Evolutionary conservation across 2,329 filamentous ascomycete genomes (phyloP), one percentile per base, ranked within the genome.

Genomic region (Penicillium expansum): DNA sequence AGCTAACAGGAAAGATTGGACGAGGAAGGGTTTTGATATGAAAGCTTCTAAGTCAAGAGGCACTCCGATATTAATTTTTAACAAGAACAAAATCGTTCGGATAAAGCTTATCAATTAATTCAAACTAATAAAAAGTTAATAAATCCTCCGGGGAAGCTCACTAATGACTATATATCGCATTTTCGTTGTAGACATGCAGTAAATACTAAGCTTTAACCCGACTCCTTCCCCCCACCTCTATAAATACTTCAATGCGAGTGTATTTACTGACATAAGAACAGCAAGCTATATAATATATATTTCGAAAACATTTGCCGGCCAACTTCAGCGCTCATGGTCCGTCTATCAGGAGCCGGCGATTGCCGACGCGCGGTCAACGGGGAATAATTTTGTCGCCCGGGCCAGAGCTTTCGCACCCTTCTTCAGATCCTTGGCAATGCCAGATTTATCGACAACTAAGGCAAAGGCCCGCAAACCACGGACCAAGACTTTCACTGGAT

Each of bases 401-500:
- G 33, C 39, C 33, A 49, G 44, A 39, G 54, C 53, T 37, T 56
- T 56, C n/a, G n/a, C 35, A 56, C 52, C 29, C 42, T 33, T 29
- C 35, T 44, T 4, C 35, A 18, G 51, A n/a, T 29, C 39, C 38
- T 52, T 63, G 59, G 56, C 55, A 49, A 64, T 64, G 61, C 53
- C 59, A 35, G 55, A 61, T 32, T 44, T 41, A 49, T 29, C 52
- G 14, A 38, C 58, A 37, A 41, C 30, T 16, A 67, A 57, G 48
- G 50, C 59, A 24, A 63, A 42, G 29, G 27, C 41, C 29, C 52
- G 53, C 8, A 61, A 64, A 57, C 42, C 52, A 27, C 63, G 61
- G 45, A 62, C 57, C 11, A 67, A 66, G 48, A 66, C 63, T 5
- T 67, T 67, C 35, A 67, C 64, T 6, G 65, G 64, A 10, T 67